Evolutionary conservation across 2,329 filamentous ascomycete species (phyloP).

Genomic region (Ilyonectria destructans): DNA sequence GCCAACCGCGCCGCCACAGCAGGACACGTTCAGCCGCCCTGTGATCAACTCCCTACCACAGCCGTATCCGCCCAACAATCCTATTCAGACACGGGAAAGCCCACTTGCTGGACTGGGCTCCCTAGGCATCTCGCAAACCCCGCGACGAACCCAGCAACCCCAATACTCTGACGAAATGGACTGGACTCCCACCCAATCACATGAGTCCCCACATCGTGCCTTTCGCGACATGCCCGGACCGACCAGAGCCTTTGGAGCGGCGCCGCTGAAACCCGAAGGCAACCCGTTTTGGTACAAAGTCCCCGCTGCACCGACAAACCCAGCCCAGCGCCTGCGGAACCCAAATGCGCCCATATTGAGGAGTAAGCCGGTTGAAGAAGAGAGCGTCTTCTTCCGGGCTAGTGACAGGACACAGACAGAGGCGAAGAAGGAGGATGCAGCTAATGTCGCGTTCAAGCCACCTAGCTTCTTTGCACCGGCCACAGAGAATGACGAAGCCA

Average conservation of each 20-base stretch:
- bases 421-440: slow-evolving; percentile 31
- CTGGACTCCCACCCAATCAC: slow-evolving; percentile 75
- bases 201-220: slow-evolving; percentile 61
- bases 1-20: slow-evolving; percentile 32
- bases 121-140: slow-evolving; percentile 40
- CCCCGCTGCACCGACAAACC: slow-evolving; percentile 78
- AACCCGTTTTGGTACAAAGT: slow-evolving; percentile 80
- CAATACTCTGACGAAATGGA: slow-evolving; percentile 78
- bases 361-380: slow-evolving; percentile 61
- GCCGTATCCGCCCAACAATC: slow-evolving; percentile 38
- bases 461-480: slow-evolving; percentile 73
- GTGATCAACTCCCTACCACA: slow-evolving; percentile 40
- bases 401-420: slow-evolving; percentile 37
- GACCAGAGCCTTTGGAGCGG: slow-evolving; percentile 63
- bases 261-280: slow-evolving; percentile 60
- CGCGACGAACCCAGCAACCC: slow-evolving; percentile 38
- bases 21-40: slow-evolving; percentile 26
- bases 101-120: slow-evolving; percentile 33
- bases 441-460: slow-evolving; percentile 67
- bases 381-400: slow-evolving; percentile 68
- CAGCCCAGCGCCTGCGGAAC: slow-evolving; percentile 75
- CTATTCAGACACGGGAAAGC: slow-evolving; percentile 27
- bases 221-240: slow-evolving; percentile 65
- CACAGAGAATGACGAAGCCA: slow-evolving; percentile 59
- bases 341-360: slow-evolving; percentile 70